Evolutionary conservation across 257 asterid genomes (phyloP), one percentile per base, ranked within the genome.

Genomic region (Solanum appendiculatum): DNA sequence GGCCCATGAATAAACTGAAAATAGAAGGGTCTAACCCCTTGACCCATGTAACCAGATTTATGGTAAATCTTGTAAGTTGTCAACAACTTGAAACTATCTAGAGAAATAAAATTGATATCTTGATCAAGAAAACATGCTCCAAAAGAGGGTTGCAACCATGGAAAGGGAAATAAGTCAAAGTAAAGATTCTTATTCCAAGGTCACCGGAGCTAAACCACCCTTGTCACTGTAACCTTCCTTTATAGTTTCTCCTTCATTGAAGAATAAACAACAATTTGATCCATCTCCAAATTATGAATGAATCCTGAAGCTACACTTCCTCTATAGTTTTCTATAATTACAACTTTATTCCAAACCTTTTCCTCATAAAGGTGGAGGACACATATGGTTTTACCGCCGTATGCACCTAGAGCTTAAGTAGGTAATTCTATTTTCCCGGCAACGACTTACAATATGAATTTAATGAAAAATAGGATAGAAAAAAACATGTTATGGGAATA

Each of bases 1-100:
- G 84, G 85, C 87, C 69, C 78, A 89, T 87, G 89, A 91, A 88
- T 85, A 87, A 75, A 81, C 9, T 86, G 74, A 83, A 85, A 86
- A 90, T 88, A 85, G 84, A 89, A 84, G 37, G 51, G 46, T 46
- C 85, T 80, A 80, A 31, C 68, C 66, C 85, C 18, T 42, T 78
- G 84, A 44, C 16, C 84, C 39, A 48, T 80, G 27, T 48, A 80
- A 80, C 44, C 29, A 46, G 66, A 80, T 80, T 46, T 18, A 80
- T 51, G 39, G 85, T 18, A 46, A 46, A 54, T 31, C 66, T 10
- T 80, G 42, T 16, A 16, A 80, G 66, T 20, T 18, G 40, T 80
- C 84, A 46, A 80, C 42, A 42, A 48, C 85, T 80, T 46, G 42
- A 29, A 80, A 46, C 42, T 46, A 80, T 29, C 33, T 3, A 80